Evolutionary conservation across 2,329 filamentous ascomycete genomes (phyloP), one percentile per base, ranked within the genome.

Genomic region (Gaeumannomyces sp.): DNA sequence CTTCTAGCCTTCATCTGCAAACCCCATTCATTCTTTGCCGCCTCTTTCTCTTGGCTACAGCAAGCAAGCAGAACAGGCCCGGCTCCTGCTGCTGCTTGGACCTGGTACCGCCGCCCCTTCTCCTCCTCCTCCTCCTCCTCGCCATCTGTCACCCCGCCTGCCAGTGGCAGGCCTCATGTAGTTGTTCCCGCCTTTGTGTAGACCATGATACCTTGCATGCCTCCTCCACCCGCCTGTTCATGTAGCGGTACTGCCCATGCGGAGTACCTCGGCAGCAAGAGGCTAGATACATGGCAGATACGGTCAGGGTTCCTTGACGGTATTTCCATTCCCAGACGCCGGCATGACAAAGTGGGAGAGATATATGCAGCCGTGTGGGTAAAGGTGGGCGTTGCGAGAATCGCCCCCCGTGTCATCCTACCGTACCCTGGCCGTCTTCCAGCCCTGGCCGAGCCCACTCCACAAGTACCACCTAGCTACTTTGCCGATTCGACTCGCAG

Each of bases 401-500:
- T 60, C 28, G 58, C 28, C 33, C n/a, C 50, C 53, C 11, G 53
- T 35, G 35, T 45, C 35, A 22, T 45, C 60, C 27, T 27, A 35
- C 35, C 27, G 50, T 58, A 27, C 31, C 50, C 28, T 63, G 33
- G 16, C 62, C 25, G 53, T 45, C 53, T 14, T 57, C 13, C 53
- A 25, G 50, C 28, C 50, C 14, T 31, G 31, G 56, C 3, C 10
- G 62, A 59, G n/a, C 11, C n/a, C 31, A 71, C 72, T 67, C 69
- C 70, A 67, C 68, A 71, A 69, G 72, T 74, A 73, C 71, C 70
- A 72, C 67, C 60, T 67, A 61, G 70, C 14, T 56, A 63, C 62
- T 74, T 73, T 67, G 70, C 74, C 72, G 72, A 74, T 73, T 74
- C n/a, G 71, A 71, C 71, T 74, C 27, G 71, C 71, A 73, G 68